phyloP scores from a whole-genome alignment of 2,329 filamentous ascomycete species.

The Epichloe gansuensis region DNA sequence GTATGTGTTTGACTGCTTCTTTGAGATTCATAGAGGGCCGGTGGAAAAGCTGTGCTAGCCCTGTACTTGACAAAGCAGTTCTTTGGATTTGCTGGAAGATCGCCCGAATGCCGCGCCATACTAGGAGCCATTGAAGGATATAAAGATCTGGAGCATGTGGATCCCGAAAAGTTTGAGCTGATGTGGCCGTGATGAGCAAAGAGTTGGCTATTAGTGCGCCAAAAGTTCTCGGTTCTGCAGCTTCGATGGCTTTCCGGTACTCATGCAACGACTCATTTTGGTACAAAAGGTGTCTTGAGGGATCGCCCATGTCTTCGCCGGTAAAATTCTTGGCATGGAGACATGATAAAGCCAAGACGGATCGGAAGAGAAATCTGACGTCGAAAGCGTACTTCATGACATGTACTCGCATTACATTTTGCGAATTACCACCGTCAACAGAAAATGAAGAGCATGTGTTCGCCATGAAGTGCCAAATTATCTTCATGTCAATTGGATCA shows the following conservation, averaged over 20 bases:
- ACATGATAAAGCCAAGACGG: slow-evolving; percentile 38
- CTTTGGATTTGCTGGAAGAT: slow-evolving; percentile 28
- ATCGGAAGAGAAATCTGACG: slow-evolving; percentile 43
- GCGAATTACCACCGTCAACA: slow-evolving; percentile 22
- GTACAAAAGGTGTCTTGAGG: slow-evolving; percentile 29
- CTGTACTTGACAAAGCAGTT: slow-evolving; percentile 23
- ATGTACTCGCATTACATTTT: slow-evolving; percentile 30
- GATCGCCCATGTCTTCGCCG: slow-evolving; percentile 13
- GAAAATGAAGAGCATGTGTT: slow-evolving; percentile 35
- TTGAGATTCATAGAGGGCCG: slow-evolving; percentile 37
- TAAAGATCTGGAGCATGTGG: slow-evolving; percentile 31
- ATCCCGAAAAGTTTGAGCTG: slow-evolving; percentile 40
- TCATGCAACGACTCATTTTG: slow-evolving; percentile 37
- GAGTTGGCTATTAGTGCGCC: slow-evolving; percentile 40
- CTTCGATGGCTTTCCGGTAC: slow-evolving; percentile 39
- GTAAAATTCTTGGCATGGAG: slow-evolving; percentile 22
- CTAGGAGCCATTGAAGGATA: slow-evolving; percentile 42
- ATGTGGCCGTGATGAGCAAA: slow-evolving; percentile 37
- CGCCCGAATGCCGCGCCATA: slow-evolving; percentile 41
- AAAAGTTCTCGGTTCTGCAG: slow-evolving; percentile 31
- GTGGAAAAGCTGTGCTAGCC: slow-evolving; percentile 34
- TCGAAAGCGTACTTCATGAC: slow-evolving; percentile 39
- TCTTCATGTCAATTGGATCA: slow-evolving; percentile 35
- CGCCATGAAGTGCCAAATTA: slow-evolving; percentile 43
- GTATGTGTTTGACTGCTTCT: slow-evolving; percentile 28